Evolutionary conservation across 1,284 basidiomycete genomes (phyloP), one percentile per base, ranked within the genome.

Genomic region (Trichosporon ovoides): DNA sequence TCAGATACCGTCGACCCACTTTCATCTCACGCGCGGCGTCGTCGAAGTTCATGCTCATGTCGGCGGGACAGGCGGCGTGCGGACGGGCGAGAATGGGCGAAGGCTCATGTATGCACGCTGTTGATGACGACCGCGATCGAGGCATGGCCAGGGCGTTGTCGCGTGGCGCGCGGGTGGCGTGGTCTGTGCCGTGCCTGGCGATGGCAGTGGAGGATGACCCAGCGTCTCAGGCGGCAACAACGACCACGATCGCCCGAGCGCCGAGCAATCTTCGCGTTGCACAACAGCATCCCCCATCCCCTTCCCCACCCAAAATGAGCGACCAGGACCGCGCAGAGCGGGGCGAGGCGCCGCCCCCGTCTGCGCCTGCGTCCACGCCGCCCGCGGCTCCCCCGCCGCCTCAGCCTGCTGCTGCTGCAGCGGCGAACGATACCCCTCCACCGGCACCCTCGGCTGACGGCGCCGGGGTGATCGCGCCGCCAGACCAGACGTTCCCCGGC

Each of bases 41-140:
- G 53, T 58, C 57, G n/a, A 51, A 13, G 53, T 54, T 51, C 22
- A 37, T 22, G 48, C 52, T 40, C 57, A 58, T 58, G n/a, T 28
- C 24, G 24, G 28, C 28, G 28, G 9, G 28, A 9, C 28, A 31
- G 12, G 35, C 22, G 4, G 46, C 46, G 24, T n/a, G n/a, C n/a
- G n/a, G n/a, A n/a, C n/a, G 14, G 51, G 7, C 18, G 11, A 19
- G 3, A 24, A 4, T 34, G 51, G n/a, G 35, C 16, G 2, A 28
- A 7, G 36, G 36, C 22, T 18, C n/a, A 3, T 14, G 35, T 12
- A 13, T 13, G 13, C 31, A n/a, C 35, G 36, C 37, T 54, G 46
- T 53, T 43, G 55, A 55, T 46, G 51, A 35, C 46, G 33, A 22
- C 18, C 33, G 40, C 28, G 28, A 4, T 4, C 28, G 28, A 31